A percentile compares a stretch with the other conserved stretches of the same genome.
phyloP scores from a whole-genome alignment of 805 yeast genomes.

The Cyberlindnera subsufficiens region DNA sequence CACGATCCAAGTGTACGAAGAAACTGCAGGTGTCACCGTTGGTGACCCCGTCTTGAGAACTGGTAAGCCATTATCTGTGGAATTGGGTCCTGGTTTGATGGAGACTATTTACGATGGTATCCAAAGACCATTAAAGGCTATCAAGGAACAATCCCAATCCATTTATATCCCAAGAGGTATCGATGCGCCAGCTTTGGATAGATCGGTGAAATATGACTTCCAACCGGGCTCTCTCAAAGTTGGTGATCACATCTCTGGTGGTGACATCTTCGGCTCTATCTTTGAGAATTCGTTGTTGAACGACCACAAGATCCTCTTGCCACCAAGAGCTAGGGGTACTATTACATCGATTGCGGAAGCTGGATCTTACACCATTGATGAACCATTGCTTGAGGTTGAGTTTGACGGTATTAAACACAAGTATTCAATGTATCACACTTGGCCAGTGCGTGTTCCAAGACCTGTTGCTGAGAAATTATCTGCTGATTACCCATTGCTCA shows the following conservation, averaged over 20 bases:
- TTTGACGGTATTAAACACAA: slow-evolving; percentile 78
- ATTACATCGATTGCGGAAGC: slow-evolving; percentile 82
- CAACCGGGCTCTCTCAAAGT: slow-evolving; percentile 73
- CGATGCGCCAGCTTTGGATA: slow-evolving; percentile 90
- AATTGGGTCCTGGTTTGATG: slow-evolving; percentile 98
- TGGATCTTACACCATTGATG: slow-evolving; percentile 90
- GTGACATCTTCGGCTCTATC: slow-evolving; percentile 92
- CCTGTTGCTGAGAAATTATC: slow-evolving; percentile 93
- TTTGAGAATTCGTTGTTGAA: slow-evolving; percentile 89
- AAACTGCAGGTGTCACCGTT: slow-evolving; percentile 98
- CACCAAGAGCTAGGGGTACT: slow-evolving; percentile 99
- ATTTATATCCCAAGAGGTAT: slow-evolving; percentile 99
- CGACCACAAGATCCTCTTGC: slow-evolving; percentile 90
- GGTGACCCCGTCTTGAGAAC: slow-evolving; percentile 99
- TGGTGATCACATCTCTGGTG: slow-evolving; percentile 98
- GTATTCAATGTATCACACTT: slow-evolving; percentile 94
- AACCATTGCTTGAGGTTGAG: slow-evolving; percentile 86
- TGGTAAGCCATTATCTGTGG: slow-evolving; percentile 98
- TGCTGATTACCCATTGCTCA: slow-evolving; percentile 91
- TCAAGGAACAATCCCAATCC: slow-evolving; percentile 79
- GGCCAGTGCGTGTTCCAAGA: slow-evolving; percentile 99
- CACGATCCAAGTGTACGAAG: slow-evolving; percentile 98
- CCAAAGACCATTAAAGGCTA: slow-evolving; percentile 96
- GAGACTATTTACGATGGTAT: slow-evolving; percentile 99
- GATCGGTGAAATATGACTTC: slow-evolving; percentile 80